Percentiles rank a stretch among this genome's conserved stretches.
These are phyloP conservation scores for Alternaria solani DNA, from an alignment of 2,329 filamentous ascomycete species.

Conservation along the genomic window DNA sequence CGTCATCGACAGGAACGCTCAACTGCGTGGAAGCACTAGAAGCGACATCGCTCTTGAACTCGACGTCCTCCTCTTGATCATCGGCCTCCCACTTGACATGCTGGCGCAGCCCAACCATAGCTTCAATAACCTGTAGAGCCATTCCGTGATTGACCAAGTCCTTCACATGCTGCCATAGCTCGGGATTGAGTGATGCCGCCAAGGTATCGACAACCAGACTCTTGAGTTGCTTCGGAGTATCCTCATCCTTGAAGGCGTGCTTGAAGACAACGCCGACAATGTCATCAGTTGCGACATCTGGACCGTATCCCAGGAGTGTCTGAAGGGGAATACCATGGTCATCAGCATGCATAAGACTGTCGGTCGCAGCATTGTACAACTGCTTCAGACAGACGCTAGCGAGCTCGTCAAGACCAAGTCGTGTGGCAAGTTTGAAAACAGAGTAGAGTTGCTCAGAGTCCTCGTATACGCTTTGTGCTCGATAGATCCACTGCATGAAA, in stretches of 20 bases:
- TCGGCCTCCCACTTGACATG: constrained; percentile 8
- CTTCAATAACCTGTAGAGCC: constrained; percentile 10
- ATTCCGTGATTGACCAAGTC: neutral
- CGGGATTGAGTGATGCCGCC: constrained; percentile 17
- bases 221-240: constrained; percentile 19
- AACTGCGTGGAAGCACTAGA: neutral
- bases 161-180: constrained; percentile 18
- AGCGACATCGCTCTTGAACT: neutral
- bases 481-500: constrained; percentile 33
- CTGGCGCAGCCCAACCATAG: constrained; percentile 11
- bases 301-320: constrained; percentile 8
- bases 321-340: constrained; percentile 11
- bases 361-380: constrained; percentile 10
- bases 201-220: constrained; percentile 25
- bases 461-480: neutral
- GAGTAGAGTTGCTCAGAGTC: constrained; percentile 23
- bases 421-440: constrained; percentile 21
- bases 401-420: constrained; percentile 24
- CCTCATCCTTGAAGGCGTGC: constrained; percentile 23
- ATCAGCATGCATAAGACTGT: constrained; percentile 13
- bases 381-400: constrained; percentile 21
- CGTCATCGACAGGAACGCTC: neutral
- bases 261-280: constrained; percentile 25
- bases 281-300: neutral
- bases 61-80: neutral